Evolutionary conservation across 257 asterid species (phyloP), one percentile per base, ranked within the genome.

Genomic region (Plantago elongata): DNA sequence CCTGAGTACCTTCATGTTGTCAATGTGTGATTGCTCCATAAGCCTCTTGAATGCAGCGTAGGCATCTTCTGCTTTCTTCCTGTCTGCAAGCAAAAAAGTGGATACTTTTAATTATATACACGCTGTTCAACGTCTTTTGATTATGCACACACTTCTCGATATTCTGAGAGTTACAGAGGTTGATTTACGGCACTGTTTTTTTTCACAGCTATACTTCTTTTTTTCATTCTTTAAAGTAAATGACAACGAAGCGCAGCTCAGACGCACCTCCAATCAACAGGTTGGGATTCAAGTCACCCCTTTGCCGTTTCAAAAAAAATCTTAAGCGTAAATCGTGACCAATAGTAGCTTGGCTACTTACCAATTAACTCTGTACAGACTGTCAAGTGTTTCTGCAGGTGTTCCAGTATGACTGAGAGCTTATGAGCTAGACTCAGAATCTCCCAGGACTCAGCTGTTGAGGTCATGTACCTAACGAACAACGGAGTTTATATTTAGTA

Each of bases 371-470:
- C 68, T 49, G 10, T 17, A 15, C 84, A 83, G 3, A 18, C 63
- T 49, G 45, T 50, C 62, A 78, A 47, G 49, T 74, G 80, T 11
- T 49, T 49, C 46, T 68, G 72, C 64, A 85, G 70, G 73, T 81
- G 83, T 9, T 83, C 94, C 49, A 67, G 11, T 66, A 83, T 80
- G 65, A 77, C 79, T 3, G 75, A 66, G 70, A 85, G 90, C 80
- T 81, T 85, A 65, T 85, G 84, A n/a, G 83, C 74, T 67, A 85
- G 73, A 38, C 74, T 77, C 13, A 68, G 64, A 52, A 85, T 69
- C 86, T 85, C 94, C 94, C 88, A 83, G 1, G 83, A 57, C 45
- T 61, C 86, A 11, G 85, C 57, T 37, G 90, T 69, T 38, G 88
- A 67, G 12, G 81, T 49, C 22, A 66, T 52, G 63, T 68, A 79